phyloP scores from a whole-genome alignment of 768 basidiomycete genomes.

The Pleurotus djamor region DNA sequence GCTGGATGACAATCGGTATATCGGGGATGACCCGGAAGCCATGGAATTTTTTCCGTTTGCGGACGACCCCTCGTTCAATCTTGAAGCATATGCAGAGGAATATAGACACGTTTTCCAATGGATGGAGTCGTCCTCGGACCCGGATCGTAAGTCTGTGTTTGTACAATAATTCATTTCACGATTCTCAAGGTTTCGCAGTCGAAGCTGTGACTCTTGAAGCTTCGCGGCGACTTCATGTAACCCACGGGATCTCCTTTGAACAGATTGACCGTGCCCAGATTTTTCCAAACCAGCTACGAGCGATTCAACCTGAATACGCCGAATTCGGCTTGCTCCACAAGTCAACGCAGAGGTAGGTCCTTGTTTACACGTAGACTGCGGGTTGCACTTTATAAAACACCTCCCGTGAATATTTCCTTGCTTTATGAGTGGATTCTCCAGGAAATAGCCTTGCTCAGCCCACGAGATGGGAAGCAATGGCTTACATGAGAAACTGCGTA shows the following conservation, averaged over 20 bases:
- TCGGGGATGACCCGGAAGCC: slow-evolving; percentile 55
- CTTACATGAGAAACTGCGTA: too few relatives aligned
- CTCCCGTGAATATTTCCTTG: too few relatives aligned
- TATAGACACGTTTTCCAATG: slow-evolving; percentile 23
- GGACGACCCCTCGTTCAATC: slow-evolving; percentile 50
- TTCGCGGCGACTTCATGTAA: slow-evolving; percentile 30
- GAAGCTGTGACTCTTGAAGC: slow-evolving; percentile 49
- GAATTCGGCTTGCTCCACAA: slow-evolving; percentile 39
- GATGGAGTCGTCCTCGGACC: slow-evolving; percentile 41
- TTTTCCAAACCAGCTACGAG: slow-evolving; percentile 18
- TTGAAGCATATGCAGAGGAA: slow-evolving; percentile 18
- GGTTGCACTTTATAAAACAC: too few relatives aligned
- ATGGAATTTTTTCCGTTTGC: slow-evolving; percentile 63
- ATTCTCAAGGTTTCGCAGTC: slow-evolving; percentile 22
- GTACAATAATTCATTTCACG: background rate
- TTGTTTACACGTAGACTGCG: too few relatives aligned
- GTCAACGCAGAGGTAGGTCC: slow-evolving; percentile 34
- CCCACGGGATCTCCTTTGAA: slow-evolving; percentile 21
- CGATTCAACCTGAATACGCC: slow-evolving; percentile 14
- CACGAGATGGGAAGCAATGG: too few relatives aligned
- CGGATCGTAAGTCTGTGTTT: slow-evolving; percentile 39
- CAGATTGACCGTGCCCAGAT: slow-evolving; percentile 34
- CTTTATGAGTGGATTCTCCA: too few relatives aligned
- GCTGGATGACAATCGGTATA: slow-evolving; percentile 38
- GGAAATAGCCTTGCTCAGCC: too few relatives aligned